Conservation (phyloP, 2,329 filamentous ascomycete species). For the Didymella segeticola region DNA sequence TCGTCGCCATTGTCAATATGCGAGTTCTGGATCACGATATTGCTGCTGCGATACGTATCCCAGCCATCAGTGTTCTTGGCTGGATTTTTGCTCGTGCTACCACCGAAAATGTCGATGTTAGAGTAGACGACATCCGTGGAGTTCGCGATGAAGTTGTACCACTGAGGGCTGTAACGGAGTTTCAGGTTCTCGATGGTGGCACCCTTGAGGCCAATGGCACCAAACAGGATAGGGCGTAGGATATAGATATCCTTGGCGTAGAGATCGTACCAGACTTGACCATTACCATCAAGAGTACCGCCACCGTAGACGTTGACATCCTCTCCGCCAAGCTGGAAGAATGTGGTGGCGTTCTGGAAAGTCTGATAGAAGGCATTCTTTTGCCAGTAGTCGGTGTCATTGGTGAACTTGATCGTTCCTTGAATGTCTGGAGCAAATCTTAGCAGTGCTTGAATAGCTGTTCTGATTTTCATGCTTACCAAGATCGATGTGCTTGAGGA, state of each 20-base stretch:
- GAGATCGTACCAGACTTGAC: constrained; percentile 69
- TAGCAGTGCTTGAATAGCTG: neutral
- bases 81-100: constrained; percentile 58
- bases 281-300: constrained; percentile 68
- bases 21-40: constrained; percentile 72
- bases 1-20: constrained; percentile 71
- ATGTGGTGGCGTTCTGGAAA: constrained; percentile 71
- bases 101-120: constrained; percentile 66
- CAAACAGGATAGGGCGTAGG: constrained; percentile 65
- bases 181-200: constrained; percentile 66
- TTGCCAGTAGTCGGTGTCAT: constrained; percentile 74
- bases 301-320: constrained; percentile 73
- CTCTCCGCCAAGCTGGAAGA: constrained; percentile 70
- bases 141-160: constrained; percentile 72
- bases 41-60: constrained; percentile 68
- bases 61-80: constrained; percentile 72
- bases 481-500: constrained; percentile 68
- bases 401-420: constrained; percentile 67
- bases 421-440: constrained; percentile 56
- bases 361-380: constrained; percentile 67
- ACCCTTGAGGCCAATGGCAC: constrained; percentile 63
- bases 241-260: constrained; percentile 65
- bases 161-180: constrained; percentile 66
- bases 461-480: constrained; percentile 43
- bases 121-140: constrained; percentile 69